Evolutionary conservation across 2,329 filamentous ascomycete species (phyloP), one percentile per base, ranked within the genome.

Genomic region (Xenoacremonium recifei): DNA sequence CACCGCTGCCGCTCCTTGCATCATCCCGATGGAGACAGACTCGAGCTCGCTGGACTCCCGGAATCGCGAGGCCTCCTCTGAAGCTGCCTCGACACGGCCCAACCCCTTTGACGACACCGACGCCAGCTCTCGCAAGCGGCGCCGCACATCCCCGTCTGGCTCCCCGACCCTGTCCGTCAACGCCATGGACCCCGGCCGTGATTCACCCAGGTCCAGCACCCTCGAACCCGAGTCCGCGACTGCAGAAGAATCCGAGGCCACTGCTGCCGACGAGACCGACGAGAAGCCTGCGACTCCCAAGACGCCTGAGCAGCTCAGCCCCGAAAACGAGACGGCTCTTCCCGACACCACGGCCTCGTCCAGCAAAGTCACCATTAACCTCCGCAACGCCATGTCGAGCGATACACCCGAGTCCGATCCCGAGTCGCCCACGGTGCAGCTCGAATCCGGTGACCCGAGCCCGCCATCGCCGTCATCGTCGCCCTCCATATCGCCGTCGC

Each of bases 51-150:
- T 68, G 59, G 73, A 78, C 65, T 68, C 69, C 63, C 72, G 68
- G 72, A 76, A 79, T 68, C 76, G 77, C 65, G 75, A 76, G 59
- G 70, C 72, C 65, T 83, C 79, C 57, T 76, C 77, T 65, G 81
- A 85, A 69, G 76, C 78, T 62, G 74, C 73, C 63, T 77, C 79
- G 57, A 80, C 76, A 53, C 76, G 81, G 49, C 78, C 77, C 39
- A 83, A 84, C 51, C 81, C 81, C 30, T 84, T 84, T 61, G 73
- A 82, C 66, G 79, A 82, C 64, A 69, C 65, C 59, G 75, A 79
- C 51, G 58, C 65, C 35, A 70, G 73, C 31, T 72, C 80, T 42
- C 72, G 80, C 51, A 85, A 85, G 63, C 77, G 81, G 39, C 79
- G 77, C 49, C 76, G 80, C 52, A 81, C 79, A 21, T 83, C 80